Base-by-base conservation (phyloP, 768 basidiomycete species). In the Porpolomopsis calyptriformis region DNA sequence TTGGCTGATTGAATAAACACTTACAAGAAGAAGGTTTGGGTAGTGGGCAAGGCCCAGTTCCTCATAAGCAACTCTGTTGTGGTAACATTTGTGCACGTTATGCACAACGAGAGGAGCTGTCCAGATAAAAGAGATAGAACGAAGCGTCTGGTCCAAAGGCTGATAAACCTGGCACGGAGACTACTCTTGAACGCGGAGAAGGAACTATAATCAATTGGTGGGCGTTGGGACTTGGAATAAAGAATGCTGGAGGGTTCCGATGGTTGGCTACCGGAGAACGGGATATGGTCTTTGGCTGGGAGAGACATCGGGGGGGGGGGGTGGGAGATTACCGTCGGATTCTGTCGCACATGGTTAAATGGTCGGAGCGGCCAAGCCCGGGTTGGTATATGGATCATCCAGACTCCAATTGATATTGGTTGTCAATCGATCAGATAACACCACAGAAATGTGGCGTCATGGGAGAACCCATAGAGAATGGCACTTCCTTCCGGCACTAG, bases 41-140 rank as follows among this genome's bases (percentile, higher is more conserved):
- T 89, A 4, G 85, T 85, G 4, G 88, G 78, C 40, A 88, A 59
- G 10, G 72, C 64, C 81, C 86, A 89, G 56, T 78, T 77, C 43
- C 85, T 66, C 27, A 45, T 63, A 8, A 79, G 73, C 27, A 91
- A 69, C 59, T 89, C 85, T 16, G 85, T 83, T 3, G 89, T 91
- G 29, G 85, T 84, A 22, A 90, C 82, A 56, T 82, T 91, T 44
- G 88, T 92, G 61, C 83, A 86, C 11, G 87, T 90, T 47, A 92
- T 91, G 60, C 89, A 91, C 43, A 91, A 59, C 42, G 88, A 89
- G 26, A 90, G 80, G 24, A 90, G 60, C 60, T 92, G 89, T 10
- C 89, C 89, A 2, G 83, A 79, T 22, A 89, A 44, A 27, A 91
- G 60, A 18, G 82, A 76, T 24, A 85, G 66, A 7, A 76, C 59